Conservation (phyloP, 441 rosid genomes). For the Populus hybrid region DNA sequence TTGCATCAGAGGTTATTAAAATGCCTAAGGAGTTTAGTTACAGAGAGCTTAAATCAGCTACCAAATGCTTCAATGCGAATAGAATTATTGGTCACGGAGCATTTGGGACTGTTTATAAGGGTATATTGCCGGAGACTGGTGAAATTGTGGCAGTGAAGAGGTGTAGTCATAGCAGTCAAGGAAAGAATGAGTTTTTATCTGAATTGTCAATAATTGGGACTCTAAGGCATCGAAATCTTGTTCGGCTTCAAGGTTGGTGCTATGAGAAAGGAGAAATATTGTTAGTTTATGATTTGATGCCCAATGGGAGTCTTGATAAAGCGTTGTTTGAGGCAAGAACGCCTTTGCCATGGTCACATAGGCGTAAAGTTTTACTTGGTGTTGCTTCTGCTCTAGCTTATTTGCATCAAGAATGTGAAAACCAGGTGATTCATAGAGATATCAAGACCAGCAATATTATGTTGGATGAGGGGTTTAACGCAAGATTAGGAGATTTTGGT, state of each 20-base stretch:
- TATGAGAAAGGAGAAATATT: slow-evolving; percentile 88
- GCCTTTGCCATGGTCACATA: slow-evolving; percentile 67
- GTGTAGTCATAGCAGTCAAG: slow-evolving; percentile 81
- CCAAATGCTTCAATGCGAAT: slow-evolving; percentile 60
- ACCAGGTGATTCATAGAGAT: slow-evolving; percentile 91
- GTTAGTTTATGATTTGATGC: slow-evolving; percentile 84
- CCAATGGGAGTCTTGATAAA: slow-evolving; percentile 90
- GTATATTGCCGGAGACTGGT: slow-evolving; percentile 59
- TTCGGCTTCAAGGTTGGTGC: slow-evolving; percentile 91
- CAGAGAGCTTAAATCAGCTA: slow-evolving; percentile 77
- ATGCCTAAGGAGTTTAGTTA: slow-evolving; percentile 88
- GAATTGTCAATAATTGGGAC: slow-evolving; percentile 82
- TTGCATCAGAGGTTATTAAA: slow-evolving; percentile 72
- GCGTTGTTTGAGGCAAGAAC: slow-evolving; percentile 74
- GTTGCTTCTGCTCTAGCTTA: slow-evolving; percentile 94
- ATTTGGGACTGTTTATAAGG: slow-evolving; percentile 88
- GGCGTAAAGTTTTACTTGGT: slow-evolving; percentile 68
- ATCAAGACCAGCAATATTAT: slow-evolving; percentile 88
- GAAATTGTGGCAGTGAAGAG: slow-evolving; percentile 84
- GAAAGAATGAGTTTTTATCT: slow-evolving; percentile 75
- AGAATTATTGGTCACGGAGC: slow-evolving; percentile 89
- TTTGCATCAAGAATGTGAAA: slow-evolving; percentile 94
- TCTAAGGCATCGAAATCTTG: slow-evolving; percentile 84
- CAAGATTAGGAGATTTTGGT: slow-evolving; percentile 89
- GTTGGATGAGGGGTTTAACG: slow-evolving; percentile 84